Evolutionary conservation across 805 yeast genomes (phyloP).

Genomic region (Torulaspora microellipsoides): DNA sequence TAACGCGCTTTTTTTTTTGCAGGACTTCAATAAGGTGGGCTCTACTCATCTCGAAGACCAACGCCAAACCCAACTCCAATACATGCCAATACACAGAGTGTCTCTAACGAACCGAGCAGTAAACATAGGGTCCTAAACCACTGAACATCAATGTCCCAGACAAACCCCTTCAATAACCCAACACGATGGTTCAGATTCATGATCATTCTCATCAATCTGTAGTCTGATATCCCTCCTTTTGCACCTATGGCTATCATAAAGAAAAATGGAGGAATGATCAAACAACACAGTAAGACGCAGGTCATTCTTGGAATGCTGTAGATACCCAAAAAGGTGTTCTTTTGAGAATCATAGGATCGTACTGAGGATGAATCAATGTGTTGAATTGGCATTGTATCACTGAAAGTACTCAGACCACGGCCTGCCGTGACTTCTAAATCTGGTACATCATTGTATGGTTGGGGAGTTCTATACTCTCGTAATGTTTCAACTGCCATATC

Average conservation of each 20-base stretch:
- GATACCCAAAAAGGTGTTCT: constrained; percentile 17
- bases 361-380: constrained; percentile 22
- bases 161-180: constrained; percentile 27
- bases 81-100: constrained; percentile 36
- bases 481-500: constrained; percentile 10
- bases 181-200: constrained; percentile 24
- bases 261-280: constrained; percentile 28
- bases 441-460: not conserved
- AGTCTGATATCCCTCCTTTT: constrained; percentile 21
- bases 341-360: constrained; percentile 22
- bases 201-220: constrained; percentile 25
- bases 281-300: constrained; percentile 17
- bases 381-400: constrained; percentile 18
- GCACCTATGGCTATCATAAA: constrained; percentile 29
- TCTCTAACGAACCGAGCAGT: constrained; percentile 30
- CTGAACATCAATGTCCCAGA: constrained; percentile 29
- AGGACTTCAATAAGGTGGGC: no score
- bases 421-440: constrained; percentile 12
- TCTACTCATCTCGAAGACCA: constrained; percentile 28
- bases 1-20: no score
- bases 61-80: constrained; percentile 46
- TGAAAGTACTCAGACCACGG: constrained; percentile 1
- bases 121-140: constrained; percentile 33
- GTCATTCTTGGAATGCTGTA: constrained; percentile 24
- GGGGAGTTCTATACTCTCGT: constrained; percentile 4